Percentiles rank a stretch among this genome's conserved stretches.
These are phyloP conservation scores for Cercospora janseana DNA, from an alignment of 2,329 filamentous ascomycete genomes.

Conservation along the genomic window DNA sequence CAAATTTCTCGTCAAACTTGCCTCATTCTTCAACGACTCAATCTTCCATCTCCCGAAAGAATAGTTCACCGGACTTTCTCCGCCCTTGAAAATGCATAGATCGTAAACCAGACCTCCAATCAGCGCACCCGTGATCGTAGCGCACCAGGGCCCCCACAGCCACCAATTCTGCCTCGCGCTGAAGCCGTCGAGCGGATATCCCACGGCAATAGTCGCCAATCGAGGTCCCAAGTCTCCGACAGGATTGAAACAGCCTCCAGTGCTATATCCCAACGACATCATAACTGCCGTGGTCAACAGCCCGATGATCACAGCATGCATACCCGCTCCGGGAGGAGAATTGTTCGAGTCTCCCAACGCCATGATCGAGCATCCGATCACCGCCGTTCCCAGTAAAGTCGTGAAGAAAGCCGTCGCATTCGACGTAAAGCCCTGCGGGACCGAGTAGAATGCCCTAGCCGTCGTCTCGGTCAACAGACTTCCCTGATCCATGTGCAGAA, in stretches of 20 bases:
- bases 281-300: constrained; percentile 41
- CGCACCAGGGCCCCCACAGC: constrained; percentile 49
- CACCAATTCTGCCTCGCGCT: constrained; percentile 43
- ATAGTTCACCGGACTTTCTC: constrained; percentile 55
- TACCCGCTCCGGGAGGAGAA: constrained; percentile 46
- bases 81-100: constrained; percentile 50
- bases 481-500: constrained; percentile 43
- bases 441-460: constrained; percentile 32
- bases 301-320: constrained; percentile 53
- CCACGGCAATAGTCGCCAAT: constrained; percentile 47
- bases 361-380: constrained; percentile 47
- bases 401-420: constrained; percentile 48
- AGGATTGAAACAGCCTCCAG: constrained; percentile 51
- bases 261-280: constrained; percentile 49
- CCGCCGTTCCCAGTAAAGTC: constrained; percentile 37
- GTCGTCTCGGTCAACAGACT: constrained; percentile 31
- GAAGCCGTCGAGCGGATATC: constrained; percentile 43
- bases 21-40: constrained; percentile 25
- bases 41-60: constrained; percentile 34
- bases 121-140: constrained; percentile 44
- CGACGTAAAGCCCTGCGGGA: constrained; percentile 30
- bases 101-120: constrained; percentile 51
- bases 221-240: constrained; percentile 53
- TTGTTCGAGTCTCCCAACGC: constrained; percentile 34
- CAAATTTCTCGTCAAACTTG: constrained; percentile 24